Conservation (phyloP, 192 early-diverging fungal genomes). For the Lunasporangiospora selenospora region DNA sequence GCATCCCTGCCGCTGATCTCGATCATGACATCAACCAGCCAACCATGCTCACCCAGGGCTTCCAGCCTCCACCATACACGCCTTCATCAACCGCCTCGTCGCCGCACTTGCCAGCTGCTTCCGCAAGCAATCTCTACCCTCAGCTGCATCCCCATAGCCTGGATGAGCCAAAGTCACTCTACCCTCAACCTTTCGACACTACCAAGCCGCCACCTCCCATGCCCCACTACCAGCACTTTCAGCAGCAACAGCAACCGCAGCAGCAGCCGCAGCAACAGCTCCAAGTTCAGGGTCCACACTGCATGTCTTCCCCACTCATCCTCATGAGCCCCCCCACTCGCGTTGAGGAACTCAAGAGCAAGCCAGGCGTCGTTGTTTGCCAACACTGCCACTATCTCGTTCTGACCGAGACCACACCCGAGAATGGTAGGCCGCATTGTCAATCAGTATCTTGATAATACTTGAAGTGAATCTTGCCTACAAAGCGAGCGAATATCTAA, state of each 20-base stretch:
- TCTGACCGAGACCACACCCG: conserved; percentile 29
- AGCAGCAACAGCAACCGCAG: no score
- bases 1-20: no score
- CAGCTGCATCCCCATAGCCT: not conserved
- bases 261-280: no score
- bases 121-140: not conserved
- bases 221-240: not conserved
- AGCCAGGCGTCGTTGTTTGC: conserved; percentile 37
- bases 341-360: conserved; percentile 26
- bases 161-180: not conserved
- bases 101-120: conserved; percentile 11
- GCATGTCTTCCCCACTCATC: conserved; percentile 25
- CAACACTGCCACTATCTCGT: conserved; percentile 38
- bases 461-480: no score
- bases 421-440: conserved; percentile 30
- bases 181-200: not conserved
- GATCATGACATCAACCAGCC: no score
- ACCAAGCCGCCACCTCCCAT: conserved; percentile 22
- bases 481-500: no score
- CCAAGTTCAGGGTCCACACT: no score
- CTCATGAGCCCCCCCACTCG: conserved; percentile 24
- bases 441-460: not conserved
- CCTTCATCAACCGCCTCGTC: conserved; percentile 36
- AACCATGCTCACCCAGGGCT: no score
- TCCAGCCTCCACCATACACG: conserved; percentile 40